A percentile compares a stretch with the other conserved stretches of the same genome.
Conservation (phyloP, 2,329 filamentous ascomycete species). For the Tympanopsis confertula region DNA sequence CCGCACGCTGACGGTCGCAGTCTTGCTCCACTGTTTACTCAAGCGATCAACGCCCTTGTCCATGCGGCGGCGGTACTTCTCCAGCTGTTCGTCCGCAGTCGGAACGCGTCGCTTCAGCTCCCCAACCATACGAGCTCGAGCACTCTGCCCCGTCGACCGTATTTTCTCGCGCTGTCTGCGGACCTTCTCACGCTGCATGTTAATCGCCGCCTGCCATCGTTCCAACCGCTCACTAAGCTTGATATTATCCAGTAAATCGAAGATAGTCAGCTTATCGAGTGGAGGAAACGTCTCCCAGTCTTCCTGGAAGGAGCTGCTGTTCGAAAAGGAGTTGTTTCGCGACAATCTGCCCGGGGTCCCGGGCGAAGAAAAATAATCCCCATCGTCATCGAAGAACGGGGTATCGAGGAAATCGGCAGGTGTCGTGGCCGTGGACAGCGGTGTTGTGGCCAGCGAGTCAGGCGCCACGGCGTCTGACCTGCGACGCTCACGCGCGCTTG, state of each 20-base stretch:
- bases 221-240: constrained; percentile 82
- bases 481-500: no score
- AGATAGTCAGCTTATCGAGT: constrained; percentile 77
- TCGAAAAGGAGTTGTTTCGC: constrained; percentile 42
- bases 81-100: constrained; percentile 80
- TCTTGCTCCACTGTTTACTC: constrained; percentile 76
- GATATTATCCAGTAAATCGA: constrained; percentile 90
- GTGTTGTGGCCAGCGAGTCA: background rate
- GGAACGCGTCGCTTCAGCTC: constrained; percentile 83
- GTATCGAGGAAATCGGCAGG: no score
- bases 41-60: constrained; percentile 78
- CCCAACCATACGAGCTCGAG: constrained; percentile 81
- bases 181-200: constrained; percentile 74
- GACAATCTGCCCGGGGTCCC: background rate
- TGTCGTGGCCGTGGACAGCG: no score
- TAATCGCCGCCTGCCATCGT: constrained; percentile 74
- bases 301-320: constrained; percentile 73
- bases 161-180: constrained; percentile 71
- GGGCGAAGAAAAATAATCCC: background rate
- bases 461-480: background rate
- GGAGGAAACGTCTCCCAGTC: constrained; percentile 82
- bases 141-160: constrained; percentile 62
- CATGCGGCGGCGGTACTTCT: constrained; percentile 83
- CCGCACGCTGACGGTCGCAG: constrained; percentile 72
- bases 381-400: no score